Conservation (phyloP, 331 rosid genomes). For the Rosa hybrid region DNA sequence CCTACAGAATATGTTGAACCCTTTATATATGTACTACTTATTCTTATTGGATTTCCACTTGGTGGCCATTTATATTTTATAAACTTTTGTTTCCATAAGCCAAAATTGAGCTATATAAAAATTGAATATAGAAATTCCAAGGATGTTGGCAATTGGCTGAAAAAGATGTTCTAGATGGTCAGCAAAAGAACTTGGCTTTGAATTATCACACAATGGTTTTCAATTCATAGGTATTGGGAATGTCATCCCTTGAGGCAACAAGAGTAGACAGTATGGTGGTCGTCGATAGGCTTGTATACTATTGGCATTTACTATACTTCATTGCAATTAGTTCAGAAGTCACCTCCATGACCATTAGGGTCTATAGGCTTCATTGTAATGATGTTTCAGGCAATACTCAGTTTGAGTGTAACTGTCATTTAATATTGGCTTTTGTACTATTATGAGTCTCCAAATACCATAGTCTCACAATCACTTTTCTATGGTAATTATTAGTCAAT, state of each 20-base stretch:
- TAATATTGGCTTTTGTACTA: not conserved
- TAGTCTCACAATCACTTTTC: too few species aligned
- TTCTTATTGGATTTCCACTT: slow-evolving; percentile 22
- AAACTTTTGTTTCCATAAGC: not conserved
- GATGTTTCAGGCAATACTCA: not conserved
- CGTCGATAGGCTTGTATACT: not conserved
- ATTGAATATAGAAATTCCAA: not conserved
- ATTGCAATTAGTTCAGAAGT: not conserved
- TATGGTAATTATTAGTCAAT: too few species aligned
- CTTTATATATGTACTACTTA: not conserved
- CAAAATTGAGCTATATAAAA: not conserved
- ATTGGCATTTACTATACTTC: not conserved
- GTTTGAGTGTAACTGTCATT: not conserved
- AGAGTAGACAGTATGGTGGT: not conserved
- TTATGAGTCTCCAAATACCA: too few species aligned
- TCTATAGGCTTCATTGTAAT: not conserved
- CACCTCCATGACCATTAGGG: not conserved
- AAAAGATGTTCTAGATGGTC: not conserved
- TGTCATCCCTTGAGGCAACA: not conserved
- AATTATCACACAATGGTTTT: not conserved
- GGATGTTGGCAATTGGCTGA: not conserved
- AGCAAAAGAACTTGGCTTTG: not conserved
- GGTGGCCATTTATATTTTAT: slow-evolving; percentile 4
- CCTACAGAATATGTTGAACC: slow-evolving; percentile 16
- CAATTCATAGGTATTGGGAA: not conserved